These are phyloP conservation scores for Nicotiana knightiana DNA, from an alignment of 257 asterid genomes.

Conservation along the genomic window DNA sequence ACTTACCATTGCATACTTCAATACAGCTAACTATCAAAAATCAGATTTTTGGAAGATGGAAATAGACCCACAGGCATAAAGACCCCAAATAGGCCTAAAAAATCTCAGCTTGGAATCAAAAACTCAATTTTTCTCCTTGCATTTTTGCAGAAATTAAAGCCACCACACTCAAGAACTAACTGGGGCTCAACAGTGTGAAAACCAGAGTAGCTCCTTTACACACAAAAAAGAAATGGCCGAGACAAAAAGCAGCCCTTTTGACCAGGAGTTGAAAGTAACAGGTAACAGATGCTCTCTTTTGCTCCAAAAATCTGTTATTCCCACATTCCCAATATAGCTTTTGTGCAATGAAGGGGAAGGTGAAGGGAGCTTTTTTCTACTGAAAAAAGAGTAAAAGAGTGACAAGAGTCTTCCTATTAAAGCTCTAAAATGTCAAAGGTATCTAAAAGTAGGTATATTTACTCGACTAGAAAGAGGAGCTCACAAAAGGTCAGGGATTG, in stretches of 20 bases:
- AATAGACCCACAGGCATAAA: slow-evolving; percentile 19
- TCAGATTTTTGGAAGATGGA: slow-evolving; percentile 32
- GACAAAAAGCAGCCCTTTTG: slow-evolving; percentile 39
- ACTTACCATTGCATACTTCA: slow-evolving; percentile 36
- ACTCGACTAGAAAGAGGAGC: slow-evolving; percentile 12
- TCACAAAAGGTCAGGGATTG: background rate
- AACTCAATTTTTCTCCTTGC: slow-evolving; percentile 23
- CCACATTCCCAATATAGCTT: slow-evolving; percentile 28
- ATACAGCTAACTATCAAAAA: slow-evolving; percentile 31
- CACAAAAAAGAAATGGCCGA: slow-evolving; percentile 12
- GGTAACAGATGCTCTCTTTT: slow-evolving; percentile 27
- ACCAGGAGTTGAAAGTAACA: slow-evolving; percentile 25
- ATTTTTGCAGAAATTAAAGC: background rate
- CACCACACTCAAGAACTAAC: slow-evolving; percentile 6
- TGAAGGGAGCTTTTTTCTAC: slow-evolving; percentile 26
- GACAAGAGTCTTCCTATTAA: background rate
- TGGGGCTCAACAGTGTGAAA: slow-evolving; percentile 19
- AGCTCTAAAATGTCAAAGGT: slow-evolving; percentile 14
- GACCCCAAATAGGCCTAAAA: slow-evolving; percentile 30
- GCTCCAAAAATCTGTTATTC: slow-evolving; percentile 18
- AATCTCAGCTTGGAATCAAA: slow-evolving; percentile 32
- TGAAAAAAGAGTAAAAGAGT: slow-evolving; percentile 31
- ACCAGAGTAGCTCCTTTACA: background rate
- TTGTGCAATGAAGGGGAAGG: slow-evolving; percentile 27
- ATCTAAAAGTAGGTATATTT: slow-evolving; percentile 10